phyloP scores from a whole-genome alignment of 2,329 filamentous ascomycete species.

The Colletotrichum shisoi region DNA sequence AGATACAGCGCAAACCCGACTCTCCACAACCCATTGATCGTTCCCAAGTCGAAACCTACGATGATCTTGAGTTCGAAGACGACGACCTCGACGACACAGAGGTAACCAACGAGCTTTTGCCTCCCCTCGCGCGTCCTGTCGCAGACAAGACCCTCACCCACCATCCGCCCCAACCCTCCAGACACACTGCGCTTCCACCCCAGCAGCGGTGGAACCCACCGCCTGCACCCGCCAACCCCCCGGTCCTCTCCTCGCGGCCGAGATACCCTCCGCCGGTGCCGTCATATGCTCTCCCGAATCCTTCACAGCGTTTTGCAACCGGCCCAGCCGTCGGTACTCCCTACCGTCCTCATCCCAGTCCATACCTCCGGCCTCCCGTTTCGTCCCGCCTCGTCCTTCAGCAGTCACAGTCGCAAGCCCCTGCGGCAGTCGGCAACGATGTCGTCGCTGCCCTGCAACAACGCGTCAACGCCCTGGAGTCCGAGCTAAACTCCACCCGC shows the following conservation, averaged over 20 bases:
- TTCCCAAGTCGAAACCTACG: conserved; percentile 45
- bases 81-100: conserved; percentile 67
- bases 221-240: conserved; percentile 11
- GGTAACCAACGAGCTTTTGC: conserved; percentile 60
- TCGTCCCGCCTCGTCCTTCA: conserved; percentile 45
- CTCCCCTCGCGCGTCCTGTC: conserved; percentile 50
- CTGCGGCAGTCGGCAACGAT: conserved; percentile 44
- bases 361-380: conserved; percentile 52
- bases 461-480: conserved; percentile 61
- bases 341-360: conserved; percentile 50
- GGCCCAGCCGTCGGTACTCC: conserved; percentile 43
- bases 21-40: conserved; percentile 41
- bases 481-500: conserved; percentile 67
- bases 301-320: conserved; percentile 40
- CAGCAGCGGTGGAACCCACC: conserved; percentile 50
- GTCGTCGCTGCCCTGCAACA: conserved; percentile 60
- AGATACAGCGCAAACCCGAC: conserved; percentile 51
- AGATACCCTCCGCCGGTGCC: conserved; percentile 33
- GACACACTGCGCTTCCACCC: conserved; percentile 25
- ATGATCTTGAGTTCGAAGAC: conserved; percentile 60
- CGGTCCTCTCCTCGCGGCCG: conserved; percentile 38
- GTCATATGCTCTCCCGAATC: conserved; percentile 28
- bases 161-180: conserved; percentile 44
- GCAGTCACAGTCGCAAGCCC: conserved; percentile 46
- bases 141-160: conserved; percentile 51